phyloP scores from a whole-genome alignment of 306 rosid genomes.

The Malus fusca region DNA sequence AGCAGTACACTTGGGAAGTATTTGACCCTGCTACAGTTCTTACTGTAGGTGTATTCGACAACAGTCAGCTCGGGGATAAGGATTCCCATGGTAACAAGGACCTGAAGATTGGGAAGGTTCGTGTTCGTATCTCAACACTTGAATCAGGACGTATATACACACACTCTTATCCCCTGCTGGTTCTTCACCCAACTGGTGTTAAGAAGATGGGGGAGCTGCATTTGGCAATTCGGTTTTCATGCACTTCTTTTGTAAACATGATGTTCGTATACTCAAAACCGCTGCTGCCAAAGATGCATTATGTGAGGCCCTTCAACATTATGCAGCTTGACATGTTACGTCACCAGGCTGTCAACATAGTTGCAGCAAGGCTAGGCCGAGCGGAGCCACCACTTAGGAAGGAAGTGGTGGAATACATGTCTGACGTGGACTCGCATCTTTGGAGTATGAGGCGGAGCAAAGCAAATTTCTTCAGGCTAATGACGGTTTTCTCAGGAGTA shows the following conservation, averaged over 20 bases:
- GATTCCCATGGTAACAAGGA: constrained; percentile 26
- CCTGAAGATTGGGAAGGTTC: constrained; percentile 45
- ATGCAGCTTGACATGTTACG: constrained; percentile 43
- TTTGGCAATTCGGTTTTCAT: constrained; percentile 46
- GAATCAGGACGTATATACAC: constrained; percentile 49
- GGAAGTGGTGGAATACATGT: constrained; percentile 54
- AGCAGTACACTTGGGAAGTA: constrained; percentile 55
- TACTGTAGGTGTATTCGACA: constrained; percentile 44
- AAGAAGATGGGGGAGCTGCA: constrained; percentile 52
- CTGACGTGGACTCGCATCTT: constrained; percentile 45
- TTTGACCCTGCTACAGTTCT: constrained; percentile 52
- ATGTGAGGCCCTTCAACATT: constrained; percentile 30
- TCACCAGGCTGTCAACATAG: constrained; percentile 45
- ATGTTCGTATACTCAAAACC: constrained; percentile 36
- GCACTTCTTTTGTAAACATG: constrained; percentile 42
- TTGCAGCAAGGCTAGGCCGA: constrained; percentile 38
- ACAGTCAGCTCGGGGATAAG: constrained; percentile 37
- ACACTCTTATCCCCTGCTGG: constrained; percentile 40
- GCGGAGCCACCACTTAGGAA: constrained; percentile 46
- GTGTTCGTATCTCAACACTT: constrained; percentile 41
- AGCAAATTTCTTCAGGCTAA: constrained; percentile 37
- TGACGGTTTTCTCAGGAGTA: constrained; percentile 40
- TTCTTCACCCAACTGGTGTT: constrained; percentile 40
- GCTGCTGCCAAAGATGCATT: constrained; percentile 49
- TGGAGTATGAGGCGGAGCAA: constrained; percentile 56